phyloP scores from a whole-genome alignment of 163 green algal genomes.

The Volvox carteri region DNA sequence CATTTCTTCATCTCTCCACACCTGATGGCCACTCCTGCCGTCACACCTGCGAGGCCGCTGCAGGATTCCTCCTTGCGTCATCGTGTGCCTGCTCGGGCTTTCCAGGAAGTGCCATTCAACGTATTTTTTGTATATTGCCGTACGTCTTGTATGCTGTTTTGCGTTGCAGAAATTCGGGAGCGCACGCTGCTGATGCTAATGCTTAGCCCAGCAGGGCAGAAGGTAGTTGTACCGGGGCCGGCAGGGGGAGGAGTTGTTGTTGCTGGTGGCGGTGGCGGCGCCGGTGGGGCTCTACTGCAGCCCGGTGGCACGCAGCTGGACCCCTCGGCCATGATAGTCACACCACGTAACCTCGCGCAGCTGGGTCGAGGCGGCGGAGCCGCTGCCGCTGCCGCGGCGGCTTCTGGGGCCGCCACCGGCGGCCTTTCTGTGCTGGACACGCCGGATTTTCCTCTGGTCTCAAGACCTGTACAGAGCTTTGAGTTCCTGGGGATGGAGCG shows the following conservation, averaged over 20 bases:
- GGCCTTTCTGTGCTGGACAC: not conserved
- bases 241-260: not conserved
- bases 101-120: too few species aligned
- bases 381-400: not conserved
- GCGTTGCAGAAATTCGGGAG: slow-evolving; percentile 37
- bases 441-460: slow-evolving; percentile 2
- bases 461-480: slow-evolving; percentile 44
- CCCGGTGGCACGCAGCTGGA: slow-evolving; percentile 7
- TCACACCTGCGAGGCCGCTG: too few species aligned
- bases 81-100: too few species aligned
- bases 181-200: slow-evolving; percentile 1
- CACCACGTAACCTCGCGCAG: slow-evolving; percentile 18
- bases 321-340: slow-evolving; percentile 25
- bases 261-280: not conserved
- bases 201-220: not conserved
- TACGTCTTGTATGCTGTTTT: too few species aligned
- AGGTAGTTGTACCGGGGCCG: not conserved
- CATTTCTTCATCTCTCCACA: too few species aligned
- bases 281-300: not conserved
- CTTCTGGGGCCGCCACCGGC: not conserved
- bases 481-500: slow-evolving; percentile 27
- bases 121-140: not conserved
- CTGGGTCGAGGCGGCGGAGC: not conserved
- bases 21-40: too few species aligned
- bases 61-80: too few species aligned